Base-by-base conservation (phyloP, 108 stramenopile genomes). In the Hondaea fermentalgiana region DNA sequence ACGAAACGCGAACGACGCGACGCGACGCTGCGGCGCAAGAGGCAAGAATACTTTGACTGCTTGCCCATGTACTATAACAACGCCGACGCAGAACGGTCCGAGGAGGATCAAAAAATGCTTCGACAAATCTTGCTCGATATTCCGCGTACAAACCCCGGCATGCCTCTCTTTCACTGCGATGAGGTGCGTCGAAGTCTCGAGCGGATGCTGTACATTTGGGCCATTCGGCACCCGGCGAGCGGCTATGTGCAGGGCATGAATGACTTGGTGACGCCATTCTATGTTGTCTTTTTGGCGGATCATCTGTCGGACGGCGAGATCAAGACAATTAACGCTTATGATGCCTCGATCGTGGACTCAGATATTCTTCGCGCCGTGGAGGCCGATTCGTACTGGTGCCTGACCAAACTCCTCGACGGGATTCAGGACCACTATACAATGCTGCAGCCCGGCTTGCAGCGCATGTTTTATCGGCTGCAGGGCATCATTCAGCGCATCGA, bases 191-290 rank as follows among this genome's bases (percentile, higher is more conserved):
- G 95, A 43, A 72, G 90, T 51, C 89, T 98, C 87, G 92, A 94
- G 28, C 91, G 98, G 19, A 89, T 99, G 25, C 93, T 99, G 25
- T 99, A 98, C 93, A 95, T 98, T 83, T 99, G 97, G 97, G 97
- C 97, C 87, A 95, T 97, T 94, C 92, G 98, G 49, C 94, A 94
- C 64, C 99, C 99, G 14, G 98, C 98, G 4, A 93, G 93, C 69
- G 94, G 95, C 44, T 99, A 99, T 90, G 99, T 99, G 25, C 98
- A 98, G 91, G 98, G 99, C 5, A 98, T 99, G 83, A 98, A 98
- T 90, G 99, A 99, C 91, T 89, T 99, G 88, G 95, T 97, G 6
- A 97, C 97, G 42, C 97, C 98, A 8, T 89, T 99, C 55, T 93
- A 97, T 91, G 92, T 94, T 8, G 98, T 98, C 5, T 97, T 98